A percentile compares a stretch with the other conserved stretches of the same genome.
These are phyloP conservation scores for Gymnopilus junonius DNA, from an alignment of 768 basidiomycete species.

Conservation along the genomic window DNA sequence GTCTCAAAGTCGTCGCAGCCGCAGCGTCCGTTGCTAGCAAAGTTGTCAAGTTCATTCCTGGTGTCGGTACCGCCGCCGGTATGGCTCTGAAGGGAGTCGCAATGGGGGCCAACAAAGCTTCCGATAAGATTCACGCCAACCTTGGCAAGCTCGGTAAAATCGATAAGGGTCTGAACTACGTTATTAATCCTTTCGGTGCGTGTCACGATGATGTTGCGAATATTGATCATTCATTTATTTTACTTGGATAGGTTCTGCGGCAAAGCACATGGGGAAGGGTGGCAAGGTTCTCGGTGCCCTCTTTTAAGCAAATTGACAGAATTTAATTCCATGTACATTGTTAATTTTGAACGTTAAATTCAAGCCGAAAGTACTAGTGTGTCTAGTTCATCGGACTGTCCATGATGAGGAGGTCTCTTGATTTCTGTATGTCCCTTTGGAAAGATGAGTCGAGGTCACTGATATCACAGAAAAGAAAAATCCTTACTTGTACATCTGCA, in stretches of 20 bases:
- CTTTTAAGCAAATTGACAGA: background rate
- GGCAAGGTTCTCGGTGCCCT: background rate
- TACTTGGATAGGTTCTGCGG: background rate
- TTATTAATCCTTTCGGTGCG: background rate
- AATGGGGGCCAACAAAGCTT: background rate
- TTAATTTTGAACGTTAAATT: background rate
- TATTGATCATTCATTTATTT: background rate
- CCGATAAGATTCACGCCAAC: conserved; percentile 6
- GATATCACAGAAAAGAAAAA: too few relatives aligned
- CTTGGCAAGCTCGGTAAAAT: conserved; percentile 13
- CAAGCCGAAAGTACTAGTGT: background rate
- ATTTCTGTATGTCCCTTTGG: too few relatives aligned
- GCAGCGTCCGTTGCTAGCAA: background rate
- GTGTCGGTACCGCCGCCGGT: conserved; percentile 7
- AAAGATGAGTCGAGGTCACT: too few relatives aligned
- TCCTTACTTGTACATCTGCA: too few relatives aligned
- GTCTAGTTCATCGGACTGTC: background rate
- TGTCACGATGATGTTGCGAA: background rate
- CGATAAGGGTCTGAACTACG: background rate
- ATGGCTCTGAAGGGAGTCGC: background rate
- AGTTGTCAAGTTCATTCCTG: conserved; percentile 11
- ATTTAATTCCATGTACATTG: background rate
- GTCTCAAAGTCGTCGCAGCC: conserved; percentile 11
- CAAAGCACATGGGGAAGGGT: background rate
- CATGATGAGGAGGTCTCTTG: too few relatives aligned